Evolutionary conservation across 352 stramenopile genomes (phyloP), one percentile per base, ranked within the genome.

Genomic region (Phytopythium delawarense): DNA sequence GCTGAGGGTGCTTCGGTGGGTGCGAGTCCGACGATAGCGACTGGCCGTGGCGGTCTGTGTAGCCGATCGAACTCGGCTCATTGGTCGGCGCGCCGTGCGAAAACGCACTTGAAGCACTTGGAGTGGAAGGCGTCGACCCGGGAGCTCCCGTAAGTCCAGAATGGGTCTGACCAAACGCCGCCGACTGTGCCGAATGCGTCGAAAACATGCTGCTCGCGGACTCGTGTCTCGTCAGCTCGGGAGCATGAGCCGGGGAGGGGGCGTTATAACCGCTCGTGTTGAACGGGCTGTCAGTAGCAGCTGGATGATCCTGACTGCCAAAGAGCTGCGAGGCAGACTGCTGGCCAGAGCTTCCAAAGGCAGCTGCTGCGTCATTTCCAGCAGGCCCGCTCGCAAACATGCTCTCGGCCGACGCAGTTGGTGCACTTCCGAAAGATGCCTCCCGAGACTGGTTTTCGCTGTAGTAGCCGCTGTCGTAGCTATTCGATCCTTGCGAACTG

Each of bases 201-300:
- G 55, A 61, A 42, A 61, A 52, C 55, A 51, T 23, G 39, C 55
- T 61, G 12, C 55, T 51, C 15, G 55, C 55, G 20, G 55, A 50
- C 16, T 52, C 55, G 7, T 49, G 35, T 37, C 53, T 28, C 21
- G n/a, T 16, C 20, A 59, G 21, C 12, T 48, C 53, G 15, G 53
- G 53, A 28, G 37, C 21, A 7, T 59, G 53, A 35, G n/a, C 48
- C 32, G 8, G 35, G 6, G 53, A 4, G 32, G 53, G 34, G 8
- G 51, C 35, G n/a, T 32, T 37, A 0, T 8, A 39, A 16, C 52
- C 52, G 25, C 53, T 37, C 1, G 21, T 25, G 53, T 46, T 59
- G 53, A 49, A 59, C 13, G 53, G 39, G 2, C 39, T 44, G 32
- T 34, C 53, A 11, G 39, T 0, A 32, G 34, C 21, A 18, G 32